phyloP scores from a whole-genome alignment of 2,329 filamentous ascomycete species.

The Aspergillus aculeatinus region DNA sequence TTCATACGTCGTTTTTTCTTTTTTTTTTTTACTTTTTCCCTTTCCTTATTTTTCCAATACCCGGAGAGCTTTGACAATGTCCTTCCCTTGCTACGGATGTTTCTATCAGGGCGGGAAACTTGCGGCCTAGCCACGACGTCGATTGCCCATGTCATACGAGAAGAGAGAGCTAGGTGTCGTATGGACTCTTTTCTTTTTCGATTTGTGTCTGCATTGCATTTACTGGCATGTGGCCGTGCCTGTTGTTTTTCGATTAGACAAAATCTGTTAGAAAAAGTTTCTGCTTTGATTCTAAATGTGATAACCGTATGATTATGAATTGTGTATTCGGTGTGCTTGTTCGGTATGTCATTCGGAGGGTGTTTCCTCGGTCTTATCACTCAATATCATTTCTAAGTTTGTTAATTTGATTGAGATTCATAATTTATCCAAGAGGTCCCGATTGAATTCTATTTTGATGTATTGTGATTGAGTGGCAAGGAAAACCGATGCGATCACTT shows the following conservation, averaged over 20 bases:
- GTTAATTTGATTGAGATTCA: too few species aligned
- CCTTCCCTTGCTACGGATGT: constrained; percentile 9
- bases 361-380: too few species aligned
- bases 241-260: constrained; percentile 19
- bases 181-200: constrained; percentile 11
- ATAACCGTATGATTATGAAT: not conserved
- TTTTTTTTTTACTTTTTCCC: constrained; percentile 1
- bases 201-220: constrained; percentile 22
- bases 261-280: constrained; percentile 29
- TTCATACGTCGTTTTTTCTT: constrained; percentile 10
- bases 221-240: constrained; percentile 10
- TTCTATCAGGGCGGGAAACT: constrained; percentile 10
- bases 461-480: too few species aligned
- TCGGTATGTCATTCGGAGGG: too few species aligned
- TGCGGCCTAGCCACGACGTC: constrained; percentile 21
- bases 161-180: constrained; percentile 4
- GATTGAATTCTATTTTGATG: too few species aligned
- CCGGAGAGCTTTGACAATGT: constrained; percentile 25
- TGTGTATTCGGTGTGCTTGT: too few species aligned
- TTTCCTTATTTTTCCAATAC: constrained; percentile 24
- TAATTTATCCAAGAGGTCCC: too few species aligned
- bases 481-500: too few species aligned
- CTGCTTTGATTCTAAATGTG: constrained; percentile 5
- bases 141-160: constrained; percentile 18
- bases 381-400: too few species aligned